A percentile compares a stretch with the other conserved stretches of the same genome.
Evolutionary conservation across 2,329 filamentous ascomycete species (phyloP).

Genomic region (Colletotrichum paranaense): DNA sequence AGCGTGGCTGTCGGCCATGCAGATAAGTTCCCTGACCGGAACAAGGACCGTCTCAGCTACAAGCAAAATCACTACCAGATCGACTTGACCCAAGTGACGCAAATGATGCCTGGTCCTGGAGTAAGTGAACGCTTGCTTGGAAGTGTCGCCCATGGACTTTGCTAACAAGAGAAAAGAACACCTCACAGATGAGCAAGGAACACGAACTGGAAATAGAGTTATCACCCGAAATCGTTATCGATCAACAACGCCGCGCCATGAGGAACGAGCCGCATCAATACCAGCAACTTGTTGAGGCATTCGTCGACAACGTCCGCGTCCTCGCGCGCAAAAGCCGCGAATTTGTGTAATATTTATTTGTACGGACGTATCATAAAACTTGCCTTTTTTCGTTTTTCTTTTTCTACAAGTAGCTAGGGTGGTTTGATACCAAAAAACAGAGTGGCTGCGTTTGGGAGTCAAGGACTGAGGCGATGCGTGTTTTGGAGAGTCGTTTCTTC

Average conservation of each 20-base stretch:
- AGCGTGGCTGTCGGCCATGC: slow-evolving; percentile 47
- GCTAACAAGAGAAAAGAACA: slow-evolving; percentile 45
- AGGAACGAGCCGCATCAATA: slow-evolving; percentile 68
- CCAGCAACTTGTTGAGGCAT: slow-evolving; percentile 75
- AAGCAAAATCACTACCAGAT: slow-evolving; percentile 88
- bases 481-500: slow-evolving; percentile 15
- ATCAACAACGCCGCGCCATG: slow-evolving; percentile 71
- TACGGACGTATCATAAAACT: background rate
- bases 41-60: slow-evolving; percentile 94
- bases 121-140: slow-evolving; percentile 44
- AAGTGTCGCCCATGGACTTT: slow-evolving; percentile 14
- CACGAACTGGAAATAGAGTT: slow-evolving; percentile 88
- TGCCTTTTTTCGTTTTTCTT: background rate
- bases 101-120: slow-evolving; percentile 48
- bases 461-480: slow-evolving; percentile 15
- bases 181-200: slow-evolving; percentile 66
- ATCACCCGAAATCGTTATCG: slow-evolving; percentile 69
- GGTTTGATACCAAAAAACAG: slow-evolving; percentile 32
- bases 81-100: slow-evolving; percentile 91
- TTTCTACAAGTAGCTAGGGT: slow-evolving; percentile 11
- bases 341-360: slow-evolving; percentile 37
- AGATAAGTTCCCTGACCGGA: slow-evolving; percentile 68
- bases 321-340: slow-evolving; percentile 60
- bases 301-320: slow-evolving; percentile 78
- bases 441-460: slow-evolving; percentile 24